Conservation (phyloP, 352 stramenopile genomes). For the Phytophthora quininea region DNA sequence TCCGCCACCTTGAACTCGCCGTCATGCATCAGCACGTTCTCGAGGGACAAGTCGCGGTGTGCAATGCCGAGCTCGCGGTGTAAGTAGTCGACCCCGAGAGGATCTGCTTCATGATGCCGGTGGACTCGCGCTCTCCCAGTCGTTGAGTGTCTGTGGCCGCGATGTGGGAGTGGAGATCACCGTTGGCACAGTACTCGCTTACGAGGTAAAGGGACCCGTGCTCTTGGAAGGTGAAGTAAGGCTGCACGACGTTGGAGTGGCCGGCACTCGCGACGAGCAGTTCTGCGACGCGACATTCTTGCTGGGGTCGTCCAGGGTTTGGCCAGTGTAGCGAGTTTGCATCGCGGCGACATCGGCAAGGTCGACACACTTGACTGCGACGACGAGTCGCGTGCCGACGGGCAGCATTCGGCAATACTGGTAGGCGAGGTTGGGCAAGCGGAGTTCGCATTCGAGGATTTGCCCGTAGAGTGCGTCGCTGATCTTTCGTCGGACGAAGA, state of each 20-base stretch:
- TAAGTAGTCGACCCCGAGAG: neutral
- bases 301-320: constrained; percentile 8
- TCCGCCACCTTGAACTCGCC: constrained; percentile 39
- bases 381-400: neutral
- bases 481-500: constrained; percentile 19
- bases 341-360: neutral
- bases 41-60: neutral
- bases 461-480: constrained; percentile 13
- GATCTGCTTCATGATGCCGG: constrained; percentile 27
- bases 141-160: constrained; percentile 2
- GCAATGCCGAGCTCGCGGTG: neutral
- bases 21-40: constrained; percentile 2
- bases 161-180: constrained; percentile 31
- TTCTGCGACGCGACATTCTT: constrained; percentile 6
- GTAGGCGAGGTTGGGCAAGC: neutral
- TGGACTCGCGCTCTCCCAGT: constrained; percentile 12
- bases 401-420: neutral
- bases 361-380: constrained; percentile 27
- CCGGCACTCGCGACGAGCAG: neutral
- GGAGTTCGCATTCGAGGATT: constrained; percentile 14
- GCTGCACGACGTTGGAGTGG: constrained; percentile 20
- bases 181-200: constrained; percentile 41
- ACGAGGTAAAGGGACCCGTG: constrained; percentile 27
- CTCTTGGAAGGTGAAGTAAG: constrained; percentile 14
- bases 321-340: neutral